Base-by-base conservation (phyloP, 768 basidiomycete species). In the Podaxis sp. region DNA sequence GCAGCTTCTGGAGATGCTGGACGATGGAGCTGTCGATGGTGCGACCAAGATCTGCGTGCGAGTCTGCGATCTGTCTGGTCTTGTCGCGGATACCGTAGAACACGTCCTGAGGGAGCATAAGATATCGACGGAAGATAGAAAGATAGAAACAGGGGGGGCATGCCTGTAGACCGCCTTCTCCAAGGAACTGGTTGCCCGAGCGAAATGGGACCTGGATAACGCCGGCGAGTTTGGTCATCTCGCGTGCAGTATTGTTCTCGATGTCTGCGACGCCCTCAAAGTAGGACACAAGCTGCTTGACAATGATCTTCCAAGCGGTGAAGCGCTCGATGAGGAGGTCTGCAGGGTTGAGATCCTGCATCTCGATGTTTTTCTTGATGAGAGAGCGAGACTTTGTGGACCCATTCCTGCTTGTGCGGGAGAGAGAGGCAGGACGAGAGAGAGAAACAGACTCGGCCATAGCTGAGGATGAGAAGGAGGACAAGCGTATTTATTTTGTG, bases 161-260 rank as follows among this genome's bases (percentile, higher is more conserved):
- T 63, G 85, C 89, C 84, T 96, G 94, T 54, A 99, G 79, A 53
- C 97, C 96, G 12, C 93, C 93, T 74, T 99, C 95, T n/a, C 97
- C 97, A 3, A 99, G 81, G 72, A 99, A 99, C 79, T 99, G 96
- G 76, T 97, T 96, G 6, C 95, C 96, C 2, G 93, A 85, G 39
- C 90, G 81, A 79, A 99, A 99, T 0, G 97, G 97, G 0, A 99
- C 96, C 74, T 99, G 96, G 64, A 99, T 96, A 64, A 99, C 93
- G 1, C 89, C 94, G 9, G 92, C 92, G 49, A 99, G 87, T 74
- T 96, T 96, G 5, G 90, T 92, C 71, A 98, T 84, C 76, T 99
- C 96, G 65, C 87, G 87, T 12, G 96, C 95, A 5, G 93, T 90
- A 74, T 96, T 96, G 75, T 93, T 93, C 78, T 99, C 91, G 64